Percentiles rank a stretch among this genome's conserved stretches.
phyloP scores from a whole-genome alignment of 768 basidiomycete species.

The Lactarius pseudohatsudake region DNA sequence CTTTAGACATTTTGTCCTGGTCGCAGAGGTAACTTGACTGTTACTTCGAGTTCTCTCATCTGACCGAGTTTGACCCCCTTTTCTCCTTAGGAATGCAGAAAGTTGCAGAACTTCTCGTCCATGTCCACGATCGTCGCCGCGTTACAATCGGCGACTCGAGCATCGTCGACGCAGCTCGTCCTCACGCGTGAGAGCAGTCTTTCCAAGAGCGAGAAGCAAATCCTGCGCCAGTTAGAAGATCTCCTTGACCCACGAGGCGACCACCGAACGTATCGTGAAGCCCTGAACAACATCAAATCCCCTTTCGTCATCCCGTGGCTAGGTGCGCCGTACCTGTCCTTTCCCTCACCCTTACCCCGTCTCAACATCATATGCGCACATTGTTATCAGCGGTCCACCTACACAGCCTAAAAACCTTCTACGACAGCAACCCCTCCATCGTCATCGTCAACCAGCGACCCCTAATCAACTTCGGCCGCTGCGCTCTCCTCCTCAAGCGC shows the following conservation, averaged over 20 bases:
- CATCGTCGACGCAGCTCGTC: slow-evolving; percentile 38
- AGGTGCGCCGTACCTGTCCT: slow-evolving; percentile 29
- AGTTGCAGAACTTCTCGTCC: slow-evolving; percentile 46
- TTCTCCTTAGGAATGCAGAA: slow-evolving; percentile 42
- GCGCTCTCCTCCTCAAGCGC: slow-evolving; percentile 40
- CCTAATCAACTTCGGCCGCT: slow-evolving; percentile 47
- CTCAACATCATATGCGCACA: background rate
- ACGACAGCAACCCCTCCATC: background rate
- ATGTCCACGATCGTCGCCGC: slow-evolving; percentile 45
- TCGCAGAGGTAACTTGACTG: slow-evolving; percentile 44
- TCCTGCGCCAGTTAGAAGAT: slow-evolving; percentile 32
- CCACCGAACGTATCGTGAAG: slow-evolving; percentile 41
- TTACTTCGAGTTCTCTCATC: too few relatives aligned
- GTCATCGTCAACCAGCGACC: slow-evolving; percentile 33
- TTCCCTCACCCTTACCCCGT: background rate
- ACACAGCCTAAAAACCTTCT: slow-evolving; percentile 10
- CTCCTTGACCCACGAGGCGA: slow-evolving; percentile 39
- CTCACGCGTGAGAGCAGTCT: slow-evolving; percentile 29
- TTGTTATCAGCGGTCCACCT: slow-evolving; percentile 39
- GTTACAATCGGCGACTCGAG: slow-evolving; percentile 42
- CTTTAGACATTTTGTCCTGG: slow-evolving; percentile 46
- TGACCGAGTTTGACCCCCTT: background rate
- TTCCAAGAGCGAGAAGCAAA: slow-evolving; percentile 30
- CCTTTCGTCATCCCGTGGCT: slow-evolving; percentile 43
- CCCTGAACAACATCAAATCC: slow-evolving; percentile 34